Base-by-base conservation (phyloP, 2,329 filamentous ascomycete genomes). In the Fusarium sp. region DNA sequence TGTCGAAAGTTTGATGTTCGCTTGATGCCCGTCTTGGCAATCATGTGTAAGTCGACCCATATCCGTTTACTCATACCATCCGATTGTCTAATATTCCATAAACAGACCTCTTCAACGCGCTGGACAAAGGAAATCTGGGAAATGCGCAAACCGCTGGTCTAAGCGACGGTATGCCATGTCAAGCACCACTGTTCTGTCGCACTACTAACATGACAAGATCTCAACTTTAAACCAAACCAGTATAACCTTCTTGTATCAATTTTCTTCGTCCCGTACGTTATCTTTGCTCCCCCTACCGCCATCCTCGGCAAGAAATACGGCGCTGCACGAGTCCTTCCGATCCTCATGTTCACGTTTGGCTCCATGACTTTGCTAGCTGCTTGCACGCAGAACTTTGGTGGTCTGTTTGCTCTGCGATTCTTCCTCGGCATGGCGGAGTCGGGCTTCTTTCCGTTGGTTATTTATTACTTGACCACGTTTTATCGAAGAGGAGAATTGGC, bases 201-300 rank as follows among this genome's bases (percentile, higher is more conserved):
- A n/a, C n/a, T n/a, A n/a, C n/a, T n/a, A n/a, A n/a, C n/a, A n/a
- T n/a, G n/a, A n/a, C n/a, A n/a, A n/a, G 37, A 62, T 37, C 36
- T 62, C 11, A 62, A 62, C 11, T 62, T 62, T 31, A 42, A 62
- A 1, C 57, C 58, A 2, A 53, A 53, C 3, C 58, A 62, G 1
- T 62, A 62, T 3, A 62, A 62, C n/a, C 58, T 62, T 6, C 13
- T 62, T 3, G 57, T 62, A 0, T 62, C 58, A 10, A 62, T 62
- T 11, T 62, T 62, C 17, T 62, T 62, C 25, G 58, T 62, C 2
- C 58, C 58, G 2, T 62, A 62, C 10, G 58, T 62, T 13, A 17
- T 62, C 4, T 62, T 62, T 3, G 57, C 58, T 20, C 58, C 58
- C 17, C 58, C 58, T 0, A 36, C 17, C 1, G 58, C 58, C 5